phyloP scores from a whole-genome alignment of 2,329 filamentous ascomycete species.

The Fusarium sterilihyphosum region DNA sequence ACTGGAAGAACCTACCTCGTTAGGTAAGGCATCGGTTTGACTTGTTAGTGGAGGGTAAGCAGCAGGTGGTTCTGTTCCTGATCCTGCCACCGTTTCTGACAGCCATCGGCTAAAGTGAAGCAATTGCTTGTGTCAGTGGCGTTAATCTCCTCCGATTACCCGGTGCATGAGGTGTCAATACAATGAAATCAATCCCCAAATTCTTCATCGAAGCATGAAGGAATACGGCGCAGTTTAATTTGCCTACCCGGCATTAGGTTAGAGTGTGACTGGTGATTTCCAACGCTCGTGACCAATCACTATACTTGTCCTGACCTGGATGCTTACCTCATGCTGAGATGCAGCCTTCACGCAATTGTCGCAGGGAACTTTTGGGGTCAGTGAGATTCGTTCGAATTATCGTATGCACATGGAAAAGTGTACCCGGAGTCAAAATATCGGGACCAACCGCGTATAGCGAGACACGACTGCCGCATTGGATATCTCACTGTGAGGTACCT shows the following conservation, averaged over 20 bases:
- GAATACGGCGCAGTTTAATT: neutral
- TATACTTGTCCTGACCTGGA: neutral
- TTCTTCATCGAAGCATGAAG: neutral
- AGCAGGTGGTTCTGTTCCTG: neutral
- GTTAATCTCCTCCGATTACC: slow-evolving; percentile 6
- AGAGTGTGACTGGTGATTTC: neutral
- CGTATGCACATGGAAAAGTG: neutral
- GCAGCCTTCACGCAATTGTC: neutral
- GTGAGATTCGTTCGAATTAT: neutral
- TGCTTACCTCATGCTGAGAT: neutral
- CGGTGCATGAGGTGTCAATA: slow-evolving; percentile 1
- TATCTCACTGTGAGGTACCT: neutral
- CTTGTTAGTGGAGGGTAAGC: neutral
- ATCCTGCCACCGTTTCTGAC: slow-evolving; percentile 2
- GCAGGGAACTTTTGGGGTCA: slow-evolving; percentile 5
- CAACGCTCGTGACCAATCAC: neutral
- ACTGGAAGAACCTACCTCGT: slow-evolving; percentile 23
- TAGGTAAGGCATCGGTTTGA: slow-evolving; percentile 23
- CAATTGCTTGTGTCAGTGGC: slow-evolving; percentile 20
- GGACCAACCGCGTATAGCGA: neutral
- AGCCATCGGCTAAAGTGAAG: slow-evolving; percentile 22
- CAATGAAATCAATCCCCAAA: neutral
- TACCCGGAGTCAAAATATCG: neutral
- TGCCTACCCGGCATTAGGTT: neutral
- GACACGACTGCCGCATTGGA: neutral